Percentiles rank a stretch among this genome's conserved stretches.
Conservation (phyloP, 176 grass and related monocot genomes). For the Pontederia paniculata region DNA sequence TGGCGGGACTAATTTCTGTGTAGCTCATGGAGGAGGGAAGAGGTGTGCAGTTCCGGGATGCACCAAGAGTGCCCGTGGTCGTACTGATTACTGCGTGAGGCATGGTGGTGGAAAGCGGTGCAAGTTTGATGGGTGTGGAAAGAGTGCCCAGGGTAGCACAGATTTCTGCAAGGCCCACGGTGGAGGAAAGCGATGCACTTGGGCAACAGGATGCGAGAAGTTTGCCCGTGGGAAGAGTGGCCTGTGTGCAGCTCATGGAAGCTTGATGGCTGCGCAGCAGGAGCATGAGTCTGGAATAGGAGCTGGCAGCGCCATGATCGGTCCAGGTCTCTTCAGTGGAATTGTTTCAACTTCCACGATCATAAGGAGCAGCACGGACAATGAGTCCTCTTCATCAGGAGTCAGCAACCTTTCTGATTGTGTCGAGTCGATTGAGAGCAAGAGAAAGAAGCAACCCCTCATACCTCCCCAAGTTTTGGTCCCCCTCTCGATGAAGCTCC, state of each 20-base stretch:
- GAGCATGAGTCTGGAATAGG: constrained; percentile 9
- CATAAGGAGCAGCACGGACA: constrained; percentile 31
- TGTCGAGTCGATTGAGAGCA: constrained; percentile 29
- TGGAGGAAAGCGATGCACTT: constrained; percentile 51
- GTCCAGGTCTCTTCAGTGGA: constrained; percentile 29
- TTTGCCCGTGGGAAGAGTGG: constrained; percentile 62
- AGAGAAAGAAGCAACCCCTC: constrained; percentile 32
- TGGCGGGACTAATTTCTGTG: constrained; percentile 67
- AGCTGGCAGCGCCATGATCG: constrained; percentile 20
- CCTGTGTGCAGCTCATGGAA: constrained; percentile 54
- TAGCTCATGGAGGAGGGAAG: constrained; percentile 77
- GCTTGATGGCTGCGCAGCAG: constrained; percentile 28
- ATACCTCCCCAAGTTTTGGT: constrained; percentile 62
- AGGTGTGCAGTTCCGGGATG: constrained; percentile 41
- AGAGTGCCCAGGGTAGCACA: constrained; percentile 86
- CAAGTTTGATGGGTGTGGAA: constrained; percentile 44
- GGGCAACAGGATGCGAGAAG: constrained; percentile 64
- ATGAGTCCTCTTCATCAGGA: constrained; percentile 42
- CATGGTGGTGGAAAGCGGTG: constrained; percentile 82
- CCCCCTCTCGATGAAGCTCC: constrained; percentile 58
- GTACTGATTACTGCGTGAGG: constrained; percentile 63
- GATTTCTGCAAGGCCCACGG: constrained; percentile 82
- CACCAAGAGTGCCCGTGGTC: constrained; percentile 70
- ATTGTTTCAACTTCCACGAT: constrained; percentile 36
- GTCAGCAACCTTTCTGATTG: constrained; percentile 32